These are phyloP conservation scores for Infundibulicybe gibba DNA, from an alignment of 768 basidiomycete species.

Conservation along the genomic window DNA sequence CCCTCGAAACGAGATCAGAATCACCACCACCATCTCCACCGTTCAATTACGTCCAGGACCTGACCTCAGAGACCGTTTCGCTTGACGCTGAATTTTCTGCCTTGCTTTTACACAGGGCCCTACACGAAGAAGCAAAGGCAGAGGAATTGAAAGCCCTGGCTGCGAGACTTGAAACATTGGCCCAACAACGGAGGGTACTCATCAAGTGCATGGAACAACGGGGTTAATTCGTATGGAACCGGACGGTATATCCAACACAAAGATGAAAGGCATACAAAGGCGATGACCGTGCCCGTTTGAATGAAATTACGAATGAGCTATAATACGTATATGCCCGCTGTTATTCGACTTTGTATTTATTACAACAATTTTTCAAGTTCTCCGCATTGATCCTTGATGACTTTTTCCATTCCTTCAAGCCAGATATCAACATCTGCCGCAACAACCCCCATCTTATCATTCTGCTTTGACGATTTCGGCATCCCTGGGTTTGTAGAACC, in stretches of 20 bases:
- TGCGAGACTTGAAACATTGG: slow-evolving; percentile 5
- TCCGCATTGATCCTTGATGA: slow-evolving; percentile 54
- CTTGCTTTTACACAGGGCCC: slow-evolving; percentile 3
- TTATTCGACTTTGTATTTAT: too few species aligned
- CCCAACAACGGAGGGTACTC: slow-evolving; percentile 3
- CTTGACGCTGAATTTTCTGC: not conserved
- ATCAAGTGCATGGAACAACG: not conserved
- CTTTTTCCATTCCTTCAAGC: slow-evolving; percentile 83
- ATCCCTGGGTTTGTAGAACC: not conserved
- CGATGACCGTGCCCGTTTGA: not conserved
- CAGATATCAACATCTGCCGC: slow-evolving; percentile 59
- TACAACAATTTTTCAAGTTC: slow-evolving; percentile 46
- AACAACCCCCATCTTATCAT: not conserved
- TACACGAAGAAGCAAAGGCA: slow-evolving; percentile 7
- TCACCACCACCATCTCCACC: too few species aligned
- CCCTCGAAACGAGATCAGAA: too few species aligned
- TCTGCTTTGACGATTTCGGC: not conserved
- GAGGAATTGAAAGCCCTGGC: slow-evolving; percentile 4
- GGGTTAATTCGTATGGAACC: not conserved
- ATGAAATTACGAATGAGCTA: not conserved
- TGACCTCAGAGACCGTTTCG: not conserved
- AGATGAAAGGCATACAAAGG: not conserved
- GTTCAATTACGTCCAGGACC: not conserved
- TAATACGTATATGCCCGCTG: not conserved
- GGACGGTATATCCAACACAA: not conserved